Evolutionary conservation across 192 early-diverging fungal genomes (phyloP), one percentile per base, ranked within the genome.

Genomic region (Rhizoclosmatium sp.): DNA sequence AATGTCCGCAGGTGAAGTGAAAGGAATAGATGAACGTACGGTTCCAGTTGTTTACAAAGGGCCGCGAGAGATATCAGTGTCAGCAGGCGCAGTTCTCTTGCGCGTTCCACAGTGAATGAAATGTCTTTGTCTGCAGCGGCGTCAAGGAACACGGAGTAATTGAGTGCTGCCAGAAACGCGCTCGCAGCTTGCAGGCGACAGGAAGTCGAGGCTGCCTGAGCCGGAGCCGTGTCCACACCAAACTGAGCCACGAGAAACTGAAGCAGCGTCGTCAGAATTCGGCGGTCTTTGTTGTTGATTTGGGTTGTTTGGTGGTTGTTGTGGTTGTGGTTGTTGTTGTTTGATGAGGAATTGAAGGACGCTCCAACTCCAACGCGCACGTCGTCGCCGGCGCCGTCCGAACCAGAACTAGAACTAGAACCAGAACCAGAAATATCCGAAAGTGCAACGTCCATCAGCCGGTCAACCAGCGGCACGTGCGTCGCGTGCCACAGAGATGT

Each of bases 221-320:
- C 58, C 23, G 47, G 1, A 31, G 70, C 39, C 4, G 12, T 39
- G 40, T 19, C 68, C 14, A 16, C 39, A 16, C 42, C 49, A 75
- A 75, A 75, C 72, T 75, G 72, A 4, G 72, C 60, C 42, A 75
- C 61, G 2, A 62, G 46, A 48, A 75, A 75, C 45, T 40, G 72
- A 7, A 75, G 72, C 42, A 75, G 39, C 59, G 56, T 42, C 47
- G 72, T 62, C 42, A 62, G 23, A 5, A 59, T 2, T 7, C 72
- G 41, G 9, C 59, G 59, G 67, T 46, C 46, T n/a, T 41, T 65
- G 62, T 12, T 23, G 9, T 12, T 65, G 14, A 10, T 41, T 12
- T 41, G 14, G 62, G 16, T 65, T 9, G 16, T 9, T 65, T 31
- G 62, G 9, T 1, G 0, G 56, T 21, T 31, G 31, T 31, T 31